Percentiles rank a stretch among this genome's conserved stretches.
These are phyloP conservation scores for Rugosomyces carneus DNA, from an alignment of 1,284 basidiomycete species.

Conservation along the genomic window DNA sequence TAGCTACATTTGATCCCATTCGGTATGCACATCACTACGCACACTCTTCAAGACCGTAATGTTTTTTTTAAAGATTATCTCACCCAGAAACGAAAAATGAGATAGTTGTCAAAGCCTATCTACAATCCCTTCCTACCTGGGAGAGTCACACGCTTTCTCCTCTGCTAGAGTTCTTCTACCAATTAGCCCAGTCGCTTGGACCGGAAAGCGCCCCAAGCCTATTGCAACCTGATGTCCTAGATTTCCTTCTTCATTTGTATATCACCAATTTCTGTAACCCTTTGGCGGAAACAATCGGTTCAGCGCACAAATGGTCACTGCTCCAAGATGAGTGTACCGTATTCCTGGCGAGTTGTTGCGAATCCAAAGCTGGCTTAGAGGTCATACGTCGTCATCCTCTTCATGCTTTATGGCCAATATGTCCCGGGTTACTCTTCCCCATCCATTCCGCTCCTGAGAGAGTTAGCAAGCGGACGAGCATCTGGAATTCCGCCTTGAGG, in stretches of 20 bases:
- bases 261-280: conserved; percentile 3
- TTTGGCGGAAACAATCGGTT: neutral
- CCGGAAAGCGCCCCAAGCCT: neutral
- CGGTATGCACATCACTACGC: neutral
- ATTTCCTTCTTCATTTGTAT: conserved; percentile 5
- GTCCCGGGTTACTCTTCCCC: neutral
- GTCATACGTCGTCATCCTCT: neutral
- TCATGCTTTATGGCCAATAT: conserved; percentile 2
- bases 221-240: neutral
- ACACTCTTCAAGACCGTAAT: neutral
- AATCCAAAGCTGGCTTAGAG: neutral
- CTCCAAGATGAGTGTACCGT: neutral
- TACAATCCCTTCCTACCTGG: neutral
- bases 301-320: neutral
- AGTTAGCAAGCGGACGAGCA: neutral
- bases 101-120: neutral
- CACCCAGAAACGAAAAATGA: neutral
- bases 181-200: neutral
- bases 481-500: neutral
- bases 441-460: neutral
- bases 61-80: neutral
- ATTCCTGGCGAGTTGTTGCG: neutral
- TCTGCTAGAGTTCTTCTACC: conserved; percentile 1
- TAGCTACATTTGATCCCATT: conserved; percentile 5
- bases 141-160: conserved; percentile 5